phyloP scores from a whole-genome alignment of 2,329 filamentous ascomycete species.

The Fusarium proliferatum region DNA sequence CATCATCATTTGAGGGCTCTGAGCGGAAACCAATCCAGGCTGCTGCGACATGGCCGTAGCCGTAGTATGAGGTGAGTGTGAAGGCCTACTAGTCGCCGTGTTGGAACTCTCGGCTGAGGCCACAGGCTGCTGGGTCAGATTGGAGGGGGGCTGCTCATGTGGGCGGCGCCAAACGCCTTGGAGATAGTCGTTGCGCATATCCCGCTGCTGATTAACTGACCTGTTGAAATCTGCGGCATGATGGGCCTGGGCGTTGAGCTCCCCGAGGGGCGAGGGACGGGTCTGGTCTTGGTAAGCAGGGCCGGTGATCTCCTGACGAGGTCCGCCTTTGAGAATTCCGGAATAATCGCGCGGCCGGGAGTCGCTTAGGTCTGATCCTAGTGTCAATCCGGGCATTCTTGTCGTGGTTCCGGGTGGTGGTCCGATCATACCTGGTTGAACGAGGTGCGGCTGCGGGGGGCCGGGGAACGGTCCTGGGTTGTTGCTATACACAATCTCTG shows the following conservation, averaged over 20 bases:
- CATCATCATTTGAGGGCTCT: constrained; percentile 75
- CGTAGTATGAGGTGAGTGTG: constrained; percentile 68
- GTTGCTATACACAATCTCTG: constrained; percentile 90
- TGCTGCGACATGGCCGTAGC: constrained; percentile 67
- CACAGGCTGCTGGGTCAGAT: constrained; percentile 60
- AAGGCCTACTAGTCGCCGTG: constrained; percentile 62
- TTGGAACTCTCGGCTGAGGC: constrained; percentile 55
- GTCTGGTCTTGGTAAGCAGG: constrained; percentile 89
- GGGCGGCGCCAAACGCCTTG: constrained; percentile 84
- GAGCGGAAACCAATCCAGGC: constrained; percentile 68
- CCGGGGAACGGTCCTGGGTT: constrained; percentile 73
- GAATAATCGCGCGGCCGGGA: constrained; percentile 83
- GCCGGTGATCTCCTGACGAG: constrained; percentile 89
- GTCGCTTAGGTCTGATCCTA: constrained; percentile 81
- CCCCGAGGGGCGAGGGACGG: constrained; percentile 77
- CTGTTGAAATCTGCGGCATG: constrained; percentile 94
- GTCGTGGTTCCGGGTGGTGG: constrained; percentile 71
- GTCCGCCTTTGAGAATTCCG: constrained; percentile 79
- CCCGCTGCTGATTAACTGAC: constrained; percentile 80
- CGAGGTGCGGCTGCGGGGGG: constrained; percentile 73
- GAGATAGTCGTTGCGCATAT: constrained; percentile 81
- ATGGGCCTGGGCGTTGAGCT: constrained; percentile 86
- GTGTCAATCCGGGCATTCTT: constrained; percentile 86
- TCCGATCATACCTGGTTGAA: constrained; percentile 79
- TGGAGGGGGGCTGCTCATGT: constrained; percentile 77